Base-by-base conservation (phyloP, 106 monocot species). In the Chionographis japonica region DNA sequence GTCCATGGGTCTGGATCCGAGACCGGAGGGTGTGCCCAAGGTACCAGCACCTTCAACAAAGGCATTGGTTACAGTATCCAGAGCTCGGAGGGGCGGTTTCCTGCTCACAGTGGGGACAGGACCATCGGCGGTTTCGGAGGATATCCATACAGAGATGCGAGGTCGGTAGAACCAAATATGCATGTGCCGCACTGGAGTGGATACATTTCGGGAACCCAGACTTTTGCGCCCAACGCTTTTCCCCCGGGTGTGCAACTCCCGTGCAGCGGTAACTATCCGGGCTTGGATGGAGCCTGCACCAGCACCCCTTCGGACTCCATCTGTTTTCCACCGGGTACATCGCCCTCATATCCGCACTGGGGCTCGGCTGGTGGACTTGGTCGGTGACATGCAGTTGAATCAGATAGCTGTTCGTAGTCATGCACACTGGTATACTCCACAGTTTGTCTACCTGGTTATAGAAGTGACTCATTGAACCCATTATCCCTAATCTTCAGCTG, bases 311-410 rank as follows among this genome's bases (percentile, higher is more conserved):
- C 69, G 0, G 58, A 69, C 50, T 60, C 54, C 0, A 61, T 42
- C 36, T 68, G 72, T 9, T 85, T 77, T 67, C 54, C 57, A 7
- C 52, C 79, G 5, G 68, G 76, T 16, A 39, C 46, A 37, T 53
- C 40, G 14, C 60, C 61, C 10, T 36, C 17, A 38, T 70, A 2
- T 64, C 54, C 50, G 12, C 65, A 42, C 12, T 58, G 50, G 2
- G 69, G 64, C 2, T 62, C 68, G 52, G 55, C 68, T 51, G 78
- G 80, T 51, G 74, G 83, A 74, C 46, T 74, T 27, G 27, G 27
- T 27, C 27, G 27, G 27, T 27, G 27, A 27, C 27, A 0, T 27
- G 27, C 27, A 27, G 27, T 27, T 27, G 27, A 27, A 27, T 27
- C 27, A 27, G 27, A 27, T 27, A 27, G 27, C 27, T 27, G 27